Conservation (phyloP, 108 stramenopile species). For the Nitzschia inconspicua region DNA sequence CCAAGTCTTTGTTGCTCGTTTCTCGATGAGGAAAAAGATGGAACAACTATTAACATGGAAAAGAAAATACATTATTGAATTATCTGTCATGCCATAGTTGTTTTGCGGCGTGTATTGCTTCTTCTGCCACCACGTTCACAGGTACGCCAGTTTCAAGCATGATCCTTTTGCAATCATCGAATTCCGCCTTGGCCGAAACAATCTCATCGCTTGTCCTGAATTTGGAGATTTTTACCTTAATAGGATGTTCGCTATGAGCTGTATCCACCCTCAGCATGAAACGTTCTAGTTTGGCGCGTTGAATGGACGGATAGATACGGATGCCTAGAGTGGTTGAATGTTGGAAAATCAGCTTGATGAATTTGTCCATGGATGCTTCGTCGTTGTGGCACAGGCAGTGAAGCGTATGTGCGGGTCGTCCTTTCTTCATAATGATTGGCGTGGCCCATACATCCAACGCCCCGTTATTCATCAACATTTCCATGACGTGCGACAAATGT, state of each 20-base stretch:
- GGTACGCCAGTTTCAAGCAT: slow-evolving; percentile 57
- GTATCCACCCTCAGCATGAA: slow-evolving; percentile 52
- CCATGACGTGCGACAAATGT: slow-evolving; percentile 63
- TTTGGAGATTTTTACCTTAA: slow-evolving; percentile 61
- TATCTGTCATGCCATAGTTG: no score
- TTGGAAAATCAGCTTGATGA: slow-evolving; percentile 71
- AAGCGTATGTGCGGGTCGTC: slow-evolving; percentile 78
- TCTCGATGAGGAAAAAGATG: no score
- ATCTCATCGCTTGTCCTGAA: slow-evolving; percentile 46
- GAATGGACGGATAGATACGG: slow-evolving; percentile 59
- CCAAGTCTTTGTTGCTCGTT: no score
- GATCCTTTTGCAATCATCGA: slow-evolving; percentile 83
- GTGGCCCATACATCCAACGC: slow-evolving; percentile 87
- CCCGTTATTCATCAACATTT: slow-evolving; percentile 59
- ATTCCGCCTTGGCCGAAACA: slow-evolving; percentile 85
- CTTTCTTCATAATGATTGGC: slow-evolving; percentile 95
- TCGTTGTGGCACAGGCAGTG: slow-evolving; percentile 70
- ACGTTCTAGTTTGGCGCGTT: slow-evolving; percentile 70
- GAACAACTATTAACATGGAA: no score
- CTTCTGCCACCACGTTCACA: slow-evolving; percentile 51
- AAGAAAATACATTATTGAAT: no score
- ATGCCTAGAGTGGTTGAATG: slow-evolving; percentile 90
- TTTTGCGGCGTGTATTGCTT: slow-evolving; percentile 34
- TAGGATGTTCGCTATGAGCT: no score
- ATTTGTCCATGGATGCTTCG: slow-evolving; percentile 14